These are phyloP conservation scores for Macrolepiota albuminosa DNA, from an alignment of 768 basidiomycete genomes.

Conservation along the genomic window DNA sequence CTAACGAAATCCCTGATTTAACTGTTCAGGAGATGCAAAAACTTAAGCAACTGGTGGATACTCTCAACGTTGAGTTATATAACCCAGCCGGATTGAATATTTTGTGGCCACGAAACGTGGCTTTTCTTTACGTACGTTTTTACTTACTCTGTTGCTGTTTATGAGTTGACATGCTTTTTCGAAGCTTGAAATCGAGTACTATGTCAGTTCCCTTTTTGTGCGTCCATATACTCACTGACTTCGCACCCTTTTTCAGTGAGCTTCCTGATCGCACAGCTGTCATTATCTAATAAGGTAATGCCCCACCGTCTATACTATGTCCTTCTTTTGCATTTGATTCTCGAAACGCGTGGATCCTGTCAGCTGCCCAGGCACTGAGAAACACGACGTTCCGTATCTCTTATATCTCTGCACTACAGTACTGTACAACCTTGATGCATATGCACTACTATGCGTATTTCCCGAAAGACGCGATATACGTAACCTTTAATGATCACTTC, in stretches of 20 bases:
- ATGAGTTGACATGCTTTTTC: constrained; percentile 10
- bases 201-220: constrained; percentile 46
- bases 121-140: constrained; percentile 84
- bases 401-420: not conserved
- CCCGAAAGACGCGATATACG: not conserved
- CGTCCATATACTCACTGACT: not conserved
- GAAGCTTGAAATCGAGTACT: constrained; percentile 94
- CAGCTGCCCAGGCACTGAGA: constrained; percentile 1
- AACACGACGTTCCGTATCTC: not conserved
- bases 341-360: constrained; percentile 8
- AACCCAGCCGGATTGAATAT: constrained; percentile 87
- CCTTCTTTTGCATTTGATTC: constrained; percentile 2
- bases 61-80: constrained; percentile 68
- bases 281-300: constrained; percentile 1
- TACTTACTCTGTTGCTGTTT: constrained; percentile 4
- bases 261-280: constrained; percentile 7
- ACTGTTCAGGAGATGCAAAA: constrained; percentile 67
- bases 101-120: constrained; percentile 78
- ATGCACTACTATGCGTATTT: not conserved
- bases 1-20: constrained; percentile 1
- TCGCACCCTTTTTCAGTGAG: constrained; percentile 14
- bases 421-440: not conserved
- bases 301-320: not conserved
- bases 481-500: not conserved
- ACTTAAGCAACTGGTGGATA: constrained; percentile 56